Evolutionary conservation across 345 rosid genomes (phyloP).

Genomic region (Eucalyptus regnans): DNA sequence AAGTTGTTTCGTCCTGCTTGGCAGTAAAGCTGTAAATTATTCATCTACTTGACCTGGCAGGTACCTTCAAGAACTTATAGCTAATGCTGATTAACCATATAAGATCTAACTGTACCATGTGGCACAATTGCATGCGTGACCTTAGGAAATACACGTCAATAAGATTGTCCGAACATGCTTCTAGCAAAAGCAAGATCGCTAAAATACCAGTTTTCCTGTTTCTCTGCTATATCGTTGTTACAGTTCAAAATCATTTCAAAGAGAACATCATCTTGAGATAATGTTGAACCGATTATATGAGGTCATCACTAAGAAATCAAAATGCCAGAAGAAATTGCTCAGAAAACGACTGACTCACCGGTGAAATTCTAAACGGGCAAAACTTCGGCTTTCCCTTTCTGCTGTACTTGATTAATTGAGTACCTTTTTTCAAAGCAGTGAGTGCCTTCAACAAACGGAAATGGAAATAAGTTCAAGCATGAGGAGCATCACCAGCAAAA

Average conservation of each 20-base stretch:
- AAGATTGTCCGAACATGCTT: neutral
- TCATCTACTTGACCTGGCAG: neutral
- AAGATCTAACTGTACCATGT: neutral
- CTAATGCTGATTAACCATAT: neutral
- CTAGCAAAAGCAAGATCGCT: neutral
- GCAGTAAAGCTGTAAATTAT: neutral
- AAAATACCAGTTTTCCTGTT: neutral
- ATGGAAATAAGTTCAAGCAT: neutral
- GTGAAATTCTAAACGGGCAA: conserved; percentile 62
- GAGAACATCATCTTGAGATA: neutral
- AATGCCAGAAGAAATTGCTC: neutral
- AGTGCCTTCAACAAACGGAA: conserved; percentile 60
- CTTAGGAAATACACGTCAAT: neutral
- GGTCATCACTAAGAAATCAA: neutral
- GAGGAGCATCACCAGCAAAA: neutral
- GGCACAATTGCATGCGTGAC: neutral
- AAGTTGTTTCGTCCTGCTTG: conserved; percentile 71
- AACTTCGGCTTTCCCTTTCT: conserved; percentile 92
- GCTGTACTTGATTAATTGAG: conserved; percentile 84
- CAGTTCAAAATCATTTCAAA: neutral
- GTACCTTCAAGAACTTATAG: neutral
- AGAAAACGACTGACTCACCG: conserved; percentile 24
- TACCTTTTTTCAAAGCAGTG: conserved; percentile 65
- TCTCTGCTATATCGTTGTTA: neutral
- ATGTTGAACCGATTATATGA: neutral